Conservation (phyloP, 495 filamentous ascomycete genomes). For the Apiosordaria backusii region DNA sequence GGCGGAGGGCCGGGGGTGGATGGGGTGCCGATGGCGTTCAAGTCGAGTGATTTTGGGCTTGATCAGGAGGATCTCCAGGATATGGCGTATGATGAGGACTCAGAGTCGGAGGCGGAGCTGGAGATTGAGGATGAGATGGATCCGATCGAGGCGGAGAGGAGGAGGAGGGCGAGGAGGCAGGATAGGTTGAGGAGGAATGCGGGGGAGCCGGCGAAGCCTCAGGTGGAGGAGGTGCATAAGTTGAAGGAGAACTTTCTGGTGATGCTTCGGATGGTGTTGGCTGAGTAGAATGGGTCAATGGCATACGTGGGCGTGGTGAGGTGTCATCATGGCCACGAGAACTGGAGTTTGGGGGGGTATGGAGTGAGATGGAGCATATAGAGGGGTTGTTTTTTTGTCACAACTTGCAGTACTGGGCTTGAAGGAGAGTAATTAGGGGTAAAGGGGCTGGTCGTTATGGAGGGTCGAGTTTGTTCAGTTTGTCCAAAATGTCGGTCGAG, state of each 20-base stretch:
- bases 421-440: background rate
- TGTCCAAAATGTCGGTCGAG: too few relatives aligned
- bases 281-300: constrained; percentile 40
- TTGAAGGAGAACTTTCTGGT: constrained; percentile 72
- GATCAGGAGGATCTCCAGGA: constrained; percentile 83
- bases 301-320: background rate
- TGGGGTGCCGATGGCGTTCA: constrained; percentile 53
- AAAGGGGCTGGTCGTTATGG: background rate
- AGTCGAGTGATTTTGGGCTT: constrained; percentile 80
- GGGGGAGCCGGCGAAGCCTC: constrained; percentile 86
- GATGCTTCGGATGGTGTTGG: constrained; percentile 84
- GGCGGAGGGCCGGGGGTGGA: constrained; percentile 44
- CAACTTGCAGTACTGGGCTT: background rate
- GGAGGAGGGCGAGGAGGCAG: constrained; percentile 65
- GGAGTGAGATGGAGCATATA: background rate
- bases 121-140: constrained; percentile 76
- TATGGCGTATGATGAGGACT: constrained; percentile 70
- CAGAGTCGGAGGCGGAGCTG: constrained; percentile 64
- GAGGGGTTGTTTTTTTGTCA: background rate
- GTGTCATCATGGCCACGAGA: background rate
- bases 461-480: too few relatives aligned
- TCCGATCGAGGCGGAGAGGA: constrained; percentile 81
- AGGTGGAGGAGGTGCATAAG: constrained; percentile 71
- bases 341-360: background rate
- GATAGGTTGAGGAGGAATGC: constrained; percentile 77